Conservation (phyloP, 148 eudicot genomes). For the Silene uniflora region DNA sequence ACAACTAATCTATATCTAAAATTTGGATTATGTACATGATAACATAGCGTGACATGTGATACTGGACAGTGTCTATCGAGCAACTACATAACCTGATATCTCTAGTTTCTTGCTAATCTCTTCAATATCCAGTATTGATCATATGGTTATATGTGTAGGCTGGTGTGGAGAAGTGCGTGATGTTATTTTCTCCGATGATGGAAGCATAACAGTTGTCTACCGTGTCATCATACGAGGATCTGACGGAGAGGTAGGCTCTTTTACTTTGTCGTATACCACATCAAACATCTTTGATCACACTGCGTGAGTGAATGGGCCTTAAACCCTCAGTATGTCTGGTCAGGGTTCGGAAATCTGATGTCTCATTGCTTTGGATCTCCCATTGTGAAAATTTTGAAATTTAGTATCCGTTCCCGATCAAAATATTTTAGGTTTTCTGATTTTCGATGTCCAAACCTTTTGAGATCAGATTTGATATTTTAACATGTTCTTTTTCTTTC, state of each 20-base stretch:
- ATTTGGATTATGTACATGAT: slow-evolving; percentile 5
- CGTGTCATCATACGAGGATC: slow-evolving; percentile 95
- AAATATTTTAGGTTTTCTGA: not conserved
- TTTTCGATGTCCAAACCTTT: not conserved
- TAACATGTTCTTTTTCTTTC: too few species aligned
- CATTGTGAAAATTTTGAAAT: not conserved
- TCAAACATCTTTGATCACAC: not conserved
- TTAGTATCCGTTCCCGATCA: not conserved
- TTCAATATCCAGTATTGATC: slow-evolving; percentile 3
- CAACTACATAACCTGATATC: not conserved
- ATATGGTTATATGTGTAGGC: slow-evolving; percentile 43
- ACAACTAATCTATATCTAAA: not conserved
- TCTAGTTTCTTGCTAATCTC: not conserved
- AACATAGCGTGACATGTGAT: not conserved
- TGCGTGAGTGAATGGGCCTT: slow-evolving; percentile 6
- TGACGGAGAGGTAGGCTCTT: slow-evolving; percentile 83
- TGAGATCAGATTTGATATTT: not conserved
- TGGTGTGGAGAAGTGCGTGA: slow-evolving; percentile 99
- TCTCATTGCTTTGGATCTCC: not conserved
- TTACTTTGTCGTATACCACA: not conserved
- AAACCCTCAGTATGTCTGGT: not conserved
- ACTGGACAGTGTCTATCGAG: not conserved
- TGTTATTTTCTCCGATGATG: slow-evolving; percentile 84
- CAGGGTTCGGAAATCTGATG: not conserved
- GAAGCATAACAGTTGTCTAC: slow-evolving; percentile 87